Percentiles rank a stretch among this genome's conserved stretches.
phyloP scores from a whole-genome alignment of 352 stramenopile species.

The Globisporangium acanthophoron region DNA sequence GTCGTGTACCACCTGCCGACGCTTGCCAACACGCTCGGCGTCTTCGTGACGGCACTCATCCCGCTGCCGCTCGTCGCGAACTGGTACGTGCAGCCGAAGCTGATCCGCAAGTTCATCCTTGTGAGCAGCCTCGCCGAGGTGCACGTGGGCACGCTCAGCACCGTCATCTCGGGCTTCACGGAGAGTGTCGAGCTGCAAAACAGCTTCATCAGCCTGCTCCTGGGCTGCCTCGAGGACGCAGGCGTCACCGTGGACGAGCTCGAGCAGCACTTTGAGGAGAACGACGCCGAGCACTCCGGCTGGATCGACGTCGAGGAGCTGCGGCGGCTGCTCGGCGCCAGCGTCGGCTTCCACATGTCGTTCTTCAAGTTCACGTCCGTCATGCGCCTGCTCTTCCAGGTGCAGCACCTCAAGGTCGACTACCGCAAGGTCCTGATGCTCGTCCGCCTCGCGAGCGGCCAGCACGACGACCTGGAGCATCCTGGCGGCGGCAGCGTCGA shows the following conservation, averaged over 20 bases:
- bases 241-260: conserved; percentile 26
- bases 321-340: conserved; percentile 21
- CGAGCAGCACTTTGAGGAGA: conserved; percentile 18
- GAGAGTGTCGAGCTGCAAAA: conserved; percentile 48
- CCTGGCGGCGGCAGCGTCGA: neutral
- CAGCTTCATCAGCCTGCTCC: conserved; percentile 35
- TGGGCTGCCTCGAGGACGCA: conserved; percentile 19
- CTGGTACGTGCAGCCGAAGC: conserved; percentile 42
- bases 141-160: conserved; percentile 41
- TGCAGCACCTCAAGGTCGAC: conserved; percentile 20
- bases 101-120: conserved; percentile 60
- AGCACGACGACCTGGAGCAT: conserved; percentile 5
- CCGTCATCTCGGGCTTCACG: conserved; percentile 54
- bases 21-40: conserved; percentile 16
- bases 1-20: conserved; percentile 40
- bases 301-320: conserved; percentile 41
- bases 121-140: conserved; percentile 47
- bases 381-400: conserved; percentile 40
- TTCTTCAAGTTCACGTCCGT: conserved; percentile 59
- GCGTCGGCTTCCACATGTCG: conserved; percentile 40
- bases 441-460: conserved; percentile 12
- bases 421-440: conserved; percentile 21
- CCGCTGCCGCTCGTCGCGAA: conserved; percentile 50
- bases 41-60: conserved; percentile 19
- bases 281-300: conserved; percentile 21